Evolutionary conservation across 1,139 yeast species (phyloP).

Genomic region (Debaryomyces robertsiae): DNA sequence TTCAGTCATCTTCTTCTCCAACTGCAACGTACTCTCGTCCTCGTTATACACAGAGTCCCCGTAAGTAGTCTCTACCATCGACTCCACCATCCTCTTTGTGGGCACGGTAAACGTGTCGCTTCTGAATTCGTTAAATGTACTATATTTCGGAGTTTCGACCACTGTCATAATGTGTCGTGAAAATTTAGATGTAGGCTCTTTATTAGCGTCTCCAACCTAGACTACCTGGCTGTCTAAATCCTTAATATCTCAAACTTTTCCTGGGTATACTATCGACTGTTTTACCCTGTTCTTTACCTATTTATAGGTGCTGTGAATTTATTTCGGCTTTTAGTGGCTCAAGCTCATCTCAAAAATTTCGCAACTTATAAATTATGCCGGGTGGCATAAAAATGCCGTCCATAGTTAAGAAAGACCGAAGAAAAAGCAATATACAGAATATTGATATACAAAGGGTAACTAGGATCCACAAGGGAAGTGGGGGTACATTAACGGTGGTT

Average conservation of each 20-base stretch:
- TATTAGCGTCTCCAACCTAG: neutral
- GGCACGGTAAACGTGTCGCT: conserved; percentile 96
- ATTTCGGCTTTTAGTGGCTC: conserved; percentile 4
- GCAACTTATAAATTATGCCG: conserved; percentile 8
- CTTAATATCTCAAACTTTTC: too few species aligned
- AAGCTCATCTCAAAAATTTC: conserved; percentile 8
- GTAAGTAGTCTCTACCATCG: conserved; percentile 49
- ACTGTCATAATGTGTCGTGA: conserved; percentile 25
- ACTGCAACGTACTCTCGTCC: conserved; percentile 65
- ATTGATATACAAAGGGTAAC: neutral
- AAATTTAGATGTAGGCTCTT: neutral
- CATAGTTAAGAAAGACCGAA: conserved; percentile 1
- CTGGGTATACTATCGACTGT: too few species aligned
- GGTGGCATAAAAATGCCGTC: conserved; percentile 7
- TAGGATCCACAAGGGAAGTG: too few species aligned
- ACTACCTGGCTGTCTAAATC: neutral
- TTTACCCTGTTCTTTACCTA: neutral
- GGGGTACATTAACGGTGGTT: too few species aligned
- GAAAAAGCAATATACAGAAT: conserved; percentile 1
- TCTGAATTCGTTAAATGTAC: conserved; percentile 62
- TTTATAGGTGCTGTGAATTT: conserved; percentile 5
- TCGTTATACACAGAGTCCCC: conserved; percentile 93
- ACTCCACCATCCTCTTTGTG: conserved; percentile 63
- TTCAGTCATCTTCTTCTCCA: conserved; percentile 67
- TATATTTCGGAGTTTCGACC: conserved; percentile 21